Conservation (phyloP, 495 filamentous ascomycete genomes). For the Aspergillus indologenus region DNA sequence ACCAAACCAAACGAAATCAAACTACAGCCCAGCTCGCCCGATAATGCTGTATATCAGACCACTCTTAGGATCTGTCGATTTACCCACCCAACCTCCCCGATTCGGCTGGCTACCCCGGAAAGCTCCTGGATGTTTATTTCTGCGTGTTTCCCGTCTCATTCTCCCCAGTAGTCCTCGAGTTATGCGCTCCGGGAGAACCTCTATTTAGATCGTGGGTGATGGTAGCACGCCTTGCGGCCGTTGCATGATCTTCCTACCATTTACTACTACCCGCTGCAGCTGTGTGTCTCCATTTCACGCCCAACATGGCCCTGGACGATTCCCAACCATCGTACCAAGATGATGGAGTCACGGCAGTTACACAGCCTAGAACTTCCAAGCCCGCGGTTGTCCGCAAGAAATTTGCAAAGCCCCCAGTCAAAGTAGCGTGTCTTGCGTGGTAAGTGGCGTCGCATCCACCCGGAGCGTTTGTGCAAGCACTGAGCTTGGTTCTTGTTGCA, state of each 20-base stretch:
- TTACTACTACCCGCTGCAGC: neutral
- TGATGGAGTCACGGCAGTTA: slow-evolving; percentile 20
- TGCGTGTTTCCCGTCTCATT: neutral
- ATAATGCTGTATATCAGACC: slow-evolving; percentile 22
- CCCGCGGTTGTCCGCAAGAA: slow-evolving; percentile 40
- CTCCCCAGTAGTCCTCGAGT: slow-evolving; percentile 13
- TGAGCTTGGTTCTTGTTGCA: slow-evolving; percentile 4
- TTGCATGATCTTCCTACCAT: slow-evolving; percentile 14
- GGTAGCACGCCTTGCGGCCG: slow-evolving; percentile 14
- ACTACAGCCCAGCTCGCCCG: neutral
- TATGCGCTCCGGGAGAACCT: neutral
- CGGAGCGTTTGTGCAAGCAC: neutral
- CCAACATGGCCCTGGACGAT: slow-evolving; percentile 24
- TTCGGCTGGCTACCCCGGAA: neutral
- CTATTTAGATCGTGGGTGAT: slow-evolving; percentile 16
- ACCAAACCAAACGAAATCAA: neutral
- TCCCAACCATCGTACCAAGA: slow-evolving; percentile 11
- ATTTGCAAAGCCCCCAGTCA: slow-evolving; percentile 58
- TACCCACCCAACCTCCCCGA: neutral
- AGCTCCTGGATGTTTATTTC: neutral
- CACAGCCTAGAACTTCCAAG: slow-evolving; percentile 21
- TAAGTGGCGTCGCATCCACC: slow-evolving; percentile 30
- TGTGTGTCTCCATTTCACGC: neutral
- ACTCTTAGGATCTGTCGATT: slow-evolving; percentile 14
- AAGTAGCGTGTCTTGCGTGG: slow-evolving; percentile 62